These are phyloP conservation scores for Naganishia onofrii DNA, from an alignment of 768 basidiomycete species.

Conservation along the genomic window DNA sequence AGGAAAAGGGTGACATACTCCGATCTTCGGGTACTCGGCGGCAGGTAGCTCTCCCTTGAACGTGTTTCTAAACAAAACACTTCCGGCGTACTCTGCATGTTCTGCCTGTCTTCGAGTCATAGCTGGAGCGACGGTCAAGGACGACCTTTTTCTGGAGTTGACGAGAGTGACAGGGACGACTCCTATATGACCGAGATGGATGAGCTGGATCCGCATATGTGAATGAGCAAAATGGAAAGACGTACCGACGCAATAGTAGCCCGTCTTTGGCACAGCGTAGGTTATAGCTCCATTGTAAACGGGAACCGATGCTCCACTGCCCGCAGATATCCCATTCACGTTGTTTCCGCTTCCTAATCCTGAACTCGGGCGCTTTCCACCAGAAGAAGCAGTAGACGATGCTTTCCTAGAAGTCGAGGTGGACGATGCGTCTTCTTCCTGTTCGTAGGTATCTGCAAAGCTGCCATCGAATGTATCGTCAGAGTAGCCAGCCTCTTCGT, in stretches of 20 bases:
- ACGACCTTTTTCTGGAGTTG: constrained; percentile 45
- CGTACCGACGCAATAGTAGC: constrained; percentile 94
- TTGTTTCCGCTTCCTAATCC: not conserved
- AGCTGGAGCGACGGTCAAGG: constrained; percentile 37
- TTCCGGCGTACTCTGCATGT: constrained; percentile 76
- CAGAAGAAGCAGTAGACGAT: constrained; percentile 1
- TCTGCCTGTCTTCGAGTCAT: constrained; percentile 52
- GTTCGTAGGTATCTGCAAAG: constrained; percentile 20
- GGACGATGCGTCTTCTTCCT: not conserved
- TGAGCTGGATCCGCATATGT: not conserved
- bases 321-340: not conserved
- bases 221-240: constrained; percentile 4
- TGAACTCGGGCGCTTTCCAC: constrained; percentile 22
- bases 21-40: constrained; percentile 95
- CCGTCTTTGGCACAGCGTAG: constrained; percentile 78
- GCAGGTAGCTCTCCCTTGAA: constrained; percentile 87
- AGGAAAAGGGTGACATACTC: constrained; percentile 58
- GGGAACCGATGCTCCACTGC: constrained; percentile 28
- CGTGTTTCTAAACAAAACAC: constrained; percentile 78
- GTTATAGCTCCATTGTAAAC: constrained; percentile 70
- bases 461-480: constrained; percentile 29
- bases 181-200: constrained; percentile 55
- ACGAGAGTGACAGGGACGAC: constrained; percentile 85
- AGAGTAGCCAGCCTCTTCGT: constrained; percentile 26
- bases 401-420: constrained; percentile 12